These are phyloP conservation scores for Ceriops tagal DNA, from an alignment of 345 rosid genomes.

Conservation along the genomic window DNA sequence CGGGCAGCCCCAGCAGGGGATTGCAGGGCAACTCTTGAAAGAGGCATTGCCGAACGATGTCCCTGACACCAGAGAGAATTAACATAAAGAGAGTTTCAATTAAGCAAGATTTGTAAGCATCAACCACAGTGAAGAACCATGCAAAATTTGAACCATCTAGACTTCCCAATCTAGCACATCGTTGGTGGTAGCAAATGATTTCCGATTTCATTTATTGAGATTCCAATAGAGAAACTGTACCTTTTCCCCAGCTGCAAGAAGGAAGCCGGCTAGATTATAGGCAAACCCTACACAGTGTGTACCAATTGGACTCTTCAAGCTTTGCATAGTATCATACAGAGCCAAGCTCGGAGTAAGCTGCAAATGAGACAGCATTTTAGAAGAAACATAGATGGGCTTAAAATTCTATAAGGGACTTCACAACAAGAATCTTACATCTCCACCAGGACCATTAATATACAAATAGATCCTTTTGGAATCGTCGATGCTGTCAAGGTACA, in stretches of 20 bases:
- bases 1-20: slow-evolving; percentile 81
- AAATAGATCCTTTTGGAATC: slow-evolving; percentile 60
- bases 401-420: not conserved
- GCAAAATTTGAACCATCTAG: not conserved
- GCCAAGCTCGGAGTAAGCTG: slow-evolving; percentile 86
- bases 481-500: slow-evolving; percentile 84
- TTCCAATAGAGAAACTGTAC: slow-evolving; percentile 23
- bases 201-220: not conserved
- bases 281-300: slow-evolving; percentile 79
- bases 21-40: slow-evolving; percentile 60
- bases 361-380: slow-evolving; percentile 19
- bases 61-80: slow-evolving; percentile 37
- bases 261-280: slow-evolving; percentile 78
- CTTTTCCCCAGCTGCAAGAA: slow-evolving; percentile 90
- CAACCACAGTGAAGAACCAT: not conserved
- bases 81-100: slow-evolving; percentile 1
- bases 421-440: slow-evolving; percentile 60
- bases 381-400: slow-evolving; percentile 8
- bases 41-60: slow-evolving; percentile 66
- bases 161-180: slow-evolving; percentile 3
- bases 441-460: slow-evolving; percentile 81
- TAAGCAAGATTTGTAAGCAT: no score
- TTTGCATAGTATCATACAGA: slow-evolving; percentile 79
- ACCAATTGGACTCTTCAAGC: slow-evolving; percentile 73
- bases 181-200: not conserved